Base-by-base conservation (phyloP, 345 rosid species). In the Gossypioides kirkii region DNA sequence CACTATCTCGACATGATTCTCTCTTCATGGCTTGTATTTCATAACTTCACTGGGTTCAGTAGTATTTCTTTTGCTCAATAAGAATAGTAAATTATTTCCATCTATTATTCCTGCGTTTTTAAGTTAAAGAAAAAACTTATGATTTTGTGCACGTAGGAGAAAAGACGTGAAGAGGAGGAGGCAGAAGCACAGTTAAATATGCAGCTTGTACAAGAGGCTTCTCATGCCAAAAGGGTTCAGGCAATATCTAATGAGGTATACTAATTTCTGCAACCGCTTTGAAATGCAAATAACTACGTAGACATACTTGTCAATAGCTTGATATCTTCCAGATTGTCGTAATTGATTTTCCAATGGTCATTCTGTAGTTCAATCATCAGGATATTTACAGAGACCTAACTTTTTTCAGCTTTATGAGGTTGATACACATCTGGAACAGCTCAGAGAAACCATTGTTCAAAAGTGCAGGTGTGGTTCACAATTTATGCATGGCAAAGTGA, bases 381-480 rank as follows among this genome's bases (percentile, higher is more conserved):
- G 7, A 49, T 73, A 12, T 18, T 55, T 66, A 42, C 23, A 10
- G 73, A 25, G 53, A 28, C 50, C 52, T 56, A n/a, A 50, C 23
- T 55, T 20, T 75, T 74, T 66, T 71, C 87, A 90, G 97, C 87
- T 94, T 63, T 82, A 74, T 74, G 91, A 83, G 70, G 83, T 85
- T 59, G 90, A 86, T 82, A 80, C 61, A 68, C 90, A 88, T 77
- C 81, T 94, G 82, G 92, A 84, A 70, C 84, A 87, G 65, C 88
- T 92, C 49, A 85, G 89, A 80, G 84, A 85, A 73, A 67, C 66
- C 70, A 90, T 89, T 64, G 87, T 94, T 68, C 86, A 62, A 46
- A 88, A 79, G 68, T 90, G 97, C 98, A 94, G 92, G 92, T 87
- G 60, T 87, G 60, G 80, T 56, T 63, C 32, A 47, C 16, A 59